Base-by-base conservation (phyloP, 2,329 filamentous ascomycete genomes). In the Paradendryphiella salina region DNA sequence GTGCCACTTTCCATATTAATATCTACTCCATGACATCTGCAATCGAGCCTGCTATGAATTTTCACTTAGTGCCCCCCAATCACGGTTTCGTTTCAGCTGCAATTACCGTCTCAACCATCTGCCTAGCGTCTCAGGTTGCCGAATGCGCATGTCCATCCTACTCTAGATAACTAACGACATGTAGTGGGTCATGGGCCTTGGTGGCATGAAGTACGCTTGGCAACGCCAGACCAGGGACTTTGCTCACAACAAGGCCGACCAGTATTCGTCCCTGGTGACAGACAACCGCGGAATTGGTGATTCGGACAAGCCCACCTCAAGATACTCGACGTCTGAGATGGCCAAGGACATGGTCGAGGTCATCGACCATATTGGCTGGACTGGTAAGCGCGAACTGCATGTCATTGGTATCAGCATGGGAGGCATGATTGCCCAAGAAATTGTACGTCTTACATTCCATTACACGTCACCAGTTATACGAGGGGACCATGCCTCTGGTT, bases 391-490 rank as follows among this genome's bases (percentile, higher is more conserved):
- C 77, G 69, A 82, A 43, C 60, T 87, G 11, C 85, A 96, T 75
- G 71, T 95, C 44, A 78, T 88, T 28, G 91, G 90, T 48, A 85
- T 93, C 58, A 90, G 86, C 52, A 88, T 96, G 82, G 90, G 90
- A 57, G 90, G 91, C 65, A 96, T 96, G 91, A 93, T 96, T 63
- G 84, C 89, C 2, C 91, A 96, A 73, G 91, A 96, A 75, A 67
- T 96, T 3, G 82, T 80, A 70, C 65, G 74, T 66, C 47, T 32
- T 46, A 41, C 21, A 48, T 35, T 43, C 26, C 37, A 36, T 39
- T 18, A 14, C 34, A 33, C 41, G 13, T 44, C 28, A 32, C 14
- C 34, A 18, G 44, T 39, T 42, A 53, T 17, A 29, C 14, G 47
- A 41, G 29, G 40, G 38, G 50, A 32, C 41, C 47, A 55, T 58